A percentile compares a stretch with the other conserved stretches of the same genome.
These are phyloP conservation scores for Neocatenulostroma microsporum DNA, from an alignment of 2,329 filamentous ascomycete species.

Conservation along the genomic window DNA sequence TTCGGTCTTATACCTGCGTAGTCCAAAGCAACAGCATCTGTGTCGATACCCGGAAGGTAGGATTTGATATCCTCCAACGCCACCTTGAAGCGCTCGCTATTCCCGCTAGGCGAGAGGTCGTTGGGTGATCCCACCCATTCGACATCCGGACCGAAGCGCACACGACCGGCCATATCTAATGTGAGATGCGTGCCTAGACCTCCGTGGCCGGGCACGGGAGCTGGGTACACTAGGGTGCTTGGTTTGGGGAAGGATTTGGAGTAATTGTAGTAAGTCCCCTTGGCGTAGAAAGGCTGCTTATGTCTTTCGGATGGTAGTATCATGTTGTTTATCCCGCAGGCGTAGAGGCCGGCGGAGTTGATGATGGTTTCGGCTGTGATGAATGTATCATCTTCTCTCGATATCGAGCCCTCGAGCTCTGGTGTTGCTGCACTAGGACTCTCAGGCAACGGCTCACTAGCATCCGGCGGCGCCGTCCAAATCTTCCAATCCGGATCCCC, in stretches of 20 bases:
- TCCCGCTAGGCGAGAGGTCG: constrained; percentile 57
- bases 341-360: constrained; percentile 77
- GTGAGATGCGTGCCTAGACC: constrained; percentile 92
- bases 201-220: constrained; percentile 69
- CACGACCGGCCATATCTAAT: constrained; percentile 71
- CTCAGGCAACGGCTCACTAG: constrained; percentile 16
- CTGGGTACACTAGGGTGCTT: constrained; percentile 75
- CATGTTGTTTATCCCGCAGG: constrained; percentile 72
- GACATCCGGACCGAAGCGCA: constrained; percentile 90
- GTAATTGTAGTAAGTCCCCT: constrained; percentile 94
- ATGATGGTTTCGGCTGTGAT: constrained; percentile 71
- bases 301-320: constrained; percentile 55
- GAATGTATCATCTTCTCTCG: constrained; percentile 32
- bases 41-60: constrained; percentile 70
- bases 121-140: constrained; percentile 74
- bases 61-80: constrained; percentile 67
- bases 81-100: constrained; percentile 51
- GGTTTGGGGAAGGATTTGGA: constrained; percentile 56
- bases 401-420: constrained; percentile 32
- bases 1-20: constrained; percentile 93
- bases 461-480: constrained; percentile 32
- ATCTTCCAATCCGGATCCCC: constrained; percentile 64
- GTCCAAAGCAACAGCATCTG: constrained; percentile 60
- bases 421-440: constrained; percentile 18
- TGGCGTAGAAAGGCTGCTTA: constrained; percentile 67